phyloP scores from a whole-genome alignment of 1,284 basidiomycete species.

The Trichosporon asahii region DNA sequence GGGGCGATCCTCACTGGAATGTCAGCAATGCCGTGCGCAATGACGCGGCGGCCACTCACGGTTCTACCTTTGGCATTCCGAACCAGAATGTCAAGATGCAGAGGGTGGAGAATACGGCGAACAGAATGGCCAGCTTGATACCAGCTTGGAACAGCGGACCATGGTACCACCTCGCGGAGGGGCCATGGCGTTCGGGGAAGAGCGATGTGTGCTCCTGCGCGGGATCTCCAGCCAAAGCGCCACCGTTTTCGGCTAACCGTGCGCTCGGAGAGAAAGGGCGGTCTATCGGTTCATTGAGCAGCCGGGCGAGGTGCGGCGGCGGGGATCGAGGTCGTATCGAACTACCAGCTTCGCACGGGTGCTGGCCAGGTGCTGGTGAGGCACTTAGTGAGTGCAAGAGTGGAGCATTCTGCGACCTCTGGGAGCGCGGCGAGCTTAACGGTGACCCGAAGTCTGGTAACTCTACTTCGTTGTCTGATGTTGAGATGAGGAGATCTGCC shows the following conservation, averaged over 20 bases:
- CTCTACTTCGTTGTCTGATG: not conserved
- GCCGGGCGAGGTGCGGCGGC: constrained; percentile 1
- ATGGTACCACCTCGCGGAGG: constrained; percentile 39
- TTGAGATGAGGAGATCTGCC: not conserved
- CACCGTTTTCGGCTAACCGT: constrained; percentile 7
- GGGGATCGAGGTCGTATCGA: not conserved
- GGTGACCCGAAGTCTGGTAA: not conserved
- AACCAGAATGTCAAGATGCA: constrained; percentile 73
- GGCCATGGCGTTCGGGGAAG: constrained; percentile 9
- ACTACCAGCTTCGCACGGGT: constrained; percentile 1
- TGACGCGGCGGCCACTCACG: constrained; percentile 57
- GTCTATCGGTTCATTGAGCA: not conserved
- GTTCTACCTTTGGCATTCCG: constrained; percentile 71
- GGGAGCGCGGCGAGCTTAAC: not conserved
- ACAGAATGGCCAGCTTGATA: constrained; percentile 75
- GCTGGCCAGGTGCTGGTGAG: not conserved
- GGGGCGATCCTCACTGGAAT: constrained; percentile 65
- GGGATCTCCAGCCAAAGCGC: not conserved
- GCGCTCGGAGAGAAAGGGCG: constrained; percentile 1
- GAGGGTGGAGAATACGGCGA: constrained; percentile 64
- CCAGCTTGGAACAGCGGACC: constrained; percentile 70
- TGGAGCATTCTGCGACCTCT: not conserved
- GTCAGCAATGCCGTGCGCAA: not conserved
- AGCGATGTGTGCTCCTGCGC: constrained; percentile 8
- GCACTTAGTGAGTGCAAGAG: not conserved